Evolutionary conservation across 495 filamentous ascomycete genomes (phyloP), one percentile per base, ranked within the genome.

Genomic region (Tuber borchii): DNA sequence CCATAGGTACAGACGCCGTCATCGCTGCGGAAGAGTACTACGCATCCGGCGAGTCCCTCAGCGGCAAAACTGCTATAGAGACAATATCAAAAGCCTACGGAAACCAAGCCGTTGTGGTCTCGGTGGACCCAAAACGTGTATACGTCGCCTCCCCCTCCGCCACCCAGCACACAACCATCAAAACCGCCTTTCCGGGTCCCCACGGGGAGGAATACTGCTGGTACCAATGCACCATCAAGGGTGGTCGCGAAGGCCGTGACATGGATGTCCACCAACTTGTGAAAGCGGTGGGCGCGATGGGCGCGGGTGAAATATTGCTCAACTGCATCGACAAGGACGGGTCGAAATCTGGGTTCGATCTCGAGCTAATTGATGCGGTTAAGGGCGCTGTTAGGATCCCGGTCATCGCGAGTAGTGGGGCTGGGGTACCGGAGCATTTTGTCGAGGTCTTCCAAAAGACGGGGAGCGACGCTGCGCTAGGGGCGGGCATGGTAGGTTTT

Each of bases 291-390:
- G 95, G 98, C 85, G 93, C 93, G 4, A 95, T 99, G 93, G 95
- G 95, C 17, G 90, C 93, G 2, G 95, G 95, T 31, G 95, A 99
- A 86, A 93, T 98, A 51, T 85, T 99, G 51, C 86, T 99, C 51
- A 99, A 99, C 84, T 97, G 93, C 86, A 98, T 99, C 75, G 96
- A 99, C 86, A 94, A 92, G 81, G 95, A 99, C 82, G 95, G 95
- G 56, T 95, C 93, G 74, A 97, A 96, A 83, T 92, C 90, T 83
- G 95, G 95, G 2, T 99, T 97, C 83, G 96, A 99, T 84, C 84
- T 97, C 42, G 96, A 98, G 86, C 85, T 99, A 56, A 93, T 99
- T 77, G 86, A 89, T 68, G 90, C 92, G 79, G 94, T 99, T 40
- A 99, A 99, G 85, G 85, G 83, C 44, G 88, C 92, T 9, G 87